phyloP scores from a whole-genome alignment of 176 grass and related monocot species.

The Dendrocalamus sinicus region DNA sequence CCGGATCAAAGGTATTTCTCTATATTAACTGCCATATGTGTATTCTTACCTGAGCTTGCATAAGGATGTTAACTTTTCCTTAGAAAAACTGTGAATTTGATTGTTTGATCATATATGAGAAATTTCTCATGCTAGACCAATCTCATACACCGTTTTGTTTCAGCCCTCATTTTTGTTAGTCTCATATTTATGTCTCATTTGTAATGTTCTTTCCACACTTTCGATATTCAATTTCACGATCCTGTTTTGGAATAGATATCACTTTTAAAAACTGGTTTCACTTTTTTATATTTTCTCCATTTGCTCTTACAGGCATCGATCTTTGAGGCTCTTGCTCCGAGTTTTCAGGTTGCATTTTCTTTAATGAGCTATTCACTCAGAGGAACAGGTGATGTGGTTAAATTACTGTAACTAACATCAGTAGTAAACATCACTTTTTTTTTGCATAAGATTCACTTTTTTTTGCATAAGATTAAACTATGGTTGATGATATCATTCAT shows the following conservation, averaged over 20 bases:
- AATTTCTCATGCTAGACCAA: not conserved
- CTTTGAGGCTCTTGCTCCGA: conserved; percentile 74
- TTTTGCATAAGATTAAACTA: conserved; percentile 12
- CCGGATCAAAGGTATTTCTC: conserved; percentile 70
- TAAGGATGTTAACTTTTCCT: not conserved
- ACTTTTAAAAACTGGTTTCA: not conserved
- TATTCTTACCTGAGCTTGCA: not conserved
- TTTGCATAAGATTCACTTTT: not conserved
- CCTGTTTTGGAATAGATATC: conserved; percentile 6
- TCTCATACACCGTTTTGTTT: not conserved
- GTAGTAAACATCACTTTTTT: conserved; percentile 13
- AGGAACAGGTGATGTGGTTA: conserved; percentile 56
- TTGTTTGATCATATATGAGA: not conserved
- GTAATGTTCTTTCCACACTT: conserved; percentile 1
- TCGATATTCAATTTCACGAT: not conserved
- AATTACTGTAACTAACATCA: conserved; percentile 9
- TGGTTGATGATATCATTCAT: conserved; percentile 6
- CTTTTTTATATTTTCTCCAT: conserved; percentile 36
- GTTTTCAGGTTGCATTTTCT: conserved; percentile 93
- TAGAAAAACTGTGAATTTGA: not conserved
- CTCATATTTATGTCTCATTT: not conserved
- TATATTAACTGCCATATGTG: not conserved
- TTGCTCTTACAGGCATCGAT: conserved; percentile 68
- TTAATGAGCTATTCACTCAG: conserved; percentile 69
- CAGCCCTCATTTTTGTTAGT: not conserved